Evolutionary conservation across 2,329 filamentous ascomycete genomes (phyloP).

Genomic region (Phyllosticta citrichinensis): DNA sequence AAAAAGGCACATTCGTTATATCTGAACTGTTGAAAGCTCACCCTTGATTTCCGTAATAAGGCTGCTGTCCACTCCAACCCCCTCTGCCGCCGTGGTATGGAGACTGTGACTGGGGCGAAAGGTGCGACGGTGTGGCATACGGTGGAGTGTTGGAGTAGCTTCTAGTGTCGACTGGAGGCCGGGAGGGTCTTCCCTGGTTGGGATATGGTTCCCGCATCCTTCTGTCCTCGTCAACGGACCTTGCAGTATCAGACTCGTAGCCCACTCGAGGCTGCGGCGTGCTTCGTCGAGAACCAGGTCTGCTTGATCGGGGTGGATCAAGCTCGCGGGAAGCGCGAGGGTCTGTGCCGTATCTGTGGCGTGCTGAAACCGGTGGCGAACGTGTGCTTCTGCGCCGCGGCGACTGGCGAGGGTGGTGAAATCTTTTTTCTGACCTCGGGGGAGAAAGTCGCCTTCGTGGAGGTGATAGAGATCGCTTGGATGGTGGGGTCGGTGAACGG

Average conservation of each 20-base stretch:
- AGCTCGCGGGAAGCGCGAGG: constrained; percentile 15
- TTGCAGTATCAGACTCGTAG: constrained; percentile 23
- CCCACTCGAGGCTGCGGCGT: constrained; percentile 22
- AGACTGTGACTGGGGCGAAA: constrained; percentile 52
- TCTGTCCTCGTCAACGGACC: constrained; percentile 14
- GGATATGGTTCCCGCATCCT: constrained; percentile 27
- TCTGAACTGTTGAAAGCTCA: constrained; percentile 27
- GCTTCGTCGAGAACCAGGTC: constrained; percentile 16
- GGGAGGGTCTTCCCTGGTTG: constrained; percentile 28
- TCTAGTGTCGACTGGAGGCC: constrained; percentile 33
- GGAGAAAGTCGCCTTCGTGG: constrained; percentile 19
- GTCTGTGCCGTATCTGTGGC: constrained; percentile 13
- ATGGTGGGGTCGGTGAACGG: constrained; percentile 24
- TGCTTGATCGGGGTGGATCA: constrained; percentile 14
- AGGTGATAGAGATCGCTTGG: constrained; percentile 20
- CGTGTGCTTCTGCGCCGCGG: constrained; percentile 17
- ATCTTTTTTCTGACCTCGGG: constrained; percentile 15
- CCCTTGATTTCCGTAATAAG: constrained; percentile 39
- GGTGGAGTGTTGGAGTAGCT: constrained; percentile 51
- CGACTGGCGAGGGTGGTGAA: constrained; percentile 18
- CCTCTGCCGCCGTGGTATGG: constrained; percentile 48
- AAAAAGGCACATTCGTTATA: constrained; percentile 1
- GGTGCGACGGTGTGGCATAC: constrained; percentile 44
- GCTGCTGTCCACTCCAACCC: constrained; percentile 40
- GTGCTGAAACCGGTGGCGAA: constrained; percentile 18